A percentile compares a stretch with the other conserved stretches of the same genome.
Evolutionary conservation across 1,284 basidiomycete genomes (phyloP).

Genomic region (Volvariella surrecta): DNA sequence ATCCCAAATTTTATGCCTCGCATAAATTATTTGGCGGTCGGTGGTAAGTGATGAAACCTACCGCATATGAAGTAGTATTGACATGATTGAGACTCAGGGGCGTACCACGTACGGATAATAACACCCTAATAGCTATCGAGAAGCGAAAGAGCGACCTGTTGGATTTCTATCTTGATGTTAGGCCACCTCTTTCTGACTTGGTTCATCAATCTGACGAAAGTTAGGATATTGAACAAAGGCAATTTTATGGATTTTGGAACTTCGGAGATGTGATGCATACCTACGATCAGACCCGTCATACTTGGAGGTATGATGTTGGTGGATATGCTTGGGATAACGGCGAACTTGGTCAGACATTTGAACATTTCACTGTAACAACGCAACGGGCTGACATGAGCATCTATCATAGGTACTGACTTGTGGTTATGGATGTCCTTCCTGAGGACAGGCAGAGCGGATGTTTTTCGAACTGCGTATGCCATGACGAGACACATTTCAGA

Average conservation of each 20-base stretch:
- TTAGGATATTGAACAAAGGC: slow-evolving; percentile 29
- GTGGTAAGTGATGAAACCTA: slow-evolving; percentile 17
- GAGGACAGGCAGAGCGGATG: slow-evolving; percentile 31
- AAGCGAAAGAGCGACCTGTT: slow-evolving; percentile 27
- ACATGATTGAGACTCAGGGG: slow-evolving; percentile 16
- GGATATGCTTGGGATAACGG: slow-evolving; percentile 33
- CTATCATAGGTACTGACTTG: slow-evolving; percentile 27
- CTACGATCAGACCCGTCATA: slow-evolving; percentile 32
- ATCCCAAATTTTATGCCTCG: slow-evolving; percentile 27
- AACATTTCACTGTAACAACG: slow-evolving; percentile 1
- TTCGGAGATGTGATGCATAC: slow-evolving; percentile 37
- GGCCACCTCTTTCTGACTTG: slow-evolving; percentile 1
- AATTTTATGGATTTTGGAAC: slow-evolving; percentile 35
- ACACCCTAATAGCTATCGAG: slow-evolving; percentile 25
- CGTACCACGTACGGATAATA: slow-evolving; percentile 23
- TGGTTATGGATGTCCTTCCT: slow-evolving; percentile 38
- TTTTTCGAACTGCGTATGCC: slow-evolving; percentile 29
- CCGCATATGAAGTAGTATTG: background rate
- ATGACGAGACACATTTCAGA: slow-evolving; percentile 34
- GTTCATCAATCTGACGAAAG: background rate
- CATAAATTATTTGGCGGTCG: slow-evolving; percentile 29
- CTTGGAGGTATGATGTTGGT: slow-evolving; percentile 35
- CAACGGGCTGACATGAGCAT: too few species aligned
- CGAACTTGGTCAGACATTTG: slow-evolving; percentile 21
- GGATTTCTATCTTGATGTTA: slow-evolving; percentile 31